These are phyloP conservation scores for Leccinum longicurvipes DNA, from an alignment of 768 basidiomycete genomes.

Conservation along the genomic window DNA sequence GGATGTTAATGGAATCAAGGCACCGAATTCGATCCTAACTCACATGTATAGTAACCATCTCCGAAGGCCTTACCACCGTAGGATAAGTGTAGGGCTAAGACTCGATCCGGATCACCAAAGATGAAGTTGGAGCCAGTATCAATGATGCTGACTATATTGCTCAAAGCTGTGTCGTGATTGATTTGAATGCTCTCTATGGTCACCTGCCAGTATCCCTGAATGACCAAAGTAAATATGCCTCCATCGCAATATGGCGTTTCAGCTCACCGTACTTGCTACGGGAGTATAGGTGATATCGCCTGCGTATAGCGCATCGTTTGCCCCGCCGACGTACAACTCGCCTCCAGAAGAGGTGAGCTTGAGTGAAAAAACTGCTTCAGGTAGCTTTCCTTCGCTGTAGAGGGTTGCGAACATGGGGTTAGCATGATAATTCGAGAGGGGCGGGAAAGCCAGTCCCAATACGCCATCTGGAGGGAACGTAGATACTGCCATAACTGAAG, in stretches of 20 bases:
- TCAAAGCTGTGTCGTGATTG: constrained; percentile 1
- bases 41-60: constrained; percentile 31
- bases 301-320: constrained; percentile 35
- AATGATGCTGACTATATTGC: constrained; percentile 7
- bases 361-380: constrained; percentile 24
- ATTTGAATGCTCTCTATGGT: constrained; percentile 5
- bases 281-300: constrained; percentile 34
- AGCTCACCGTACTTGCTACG: constrained; percentile 24
- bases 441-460: constrained; percentile 31
- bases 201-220: constrained; percentile 15
- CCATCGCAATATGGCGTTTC: too few species aligned
- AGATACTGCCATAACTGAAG: neutral
- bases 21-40: neutral
- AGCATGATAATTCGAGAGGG: constrained; percentile 23
- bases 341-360: constrained; percentile 16
- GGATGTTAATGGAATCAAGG: neutral
- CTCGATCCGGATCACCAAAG: constrained; percentile 1
- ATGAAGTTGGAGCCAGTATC: constrained; percentile 22
- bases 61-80: constrained; percentile 12
- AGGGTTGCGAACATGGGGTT: constrained; percentile 30
- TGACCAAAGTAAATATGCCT: neutral
- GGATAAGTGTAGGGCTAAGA: neutral
- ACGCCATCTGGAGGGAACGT: constrained; percentile 14
- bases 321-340: constrained; percentile 42
- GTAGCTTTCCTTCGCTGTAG: constrained; percentile 12